Evolutionary conservation across 805 yeast species (phyloP), one percentile per base, ranked within the genome.

Genomic region (Nakazawaea sp.): DNA sequence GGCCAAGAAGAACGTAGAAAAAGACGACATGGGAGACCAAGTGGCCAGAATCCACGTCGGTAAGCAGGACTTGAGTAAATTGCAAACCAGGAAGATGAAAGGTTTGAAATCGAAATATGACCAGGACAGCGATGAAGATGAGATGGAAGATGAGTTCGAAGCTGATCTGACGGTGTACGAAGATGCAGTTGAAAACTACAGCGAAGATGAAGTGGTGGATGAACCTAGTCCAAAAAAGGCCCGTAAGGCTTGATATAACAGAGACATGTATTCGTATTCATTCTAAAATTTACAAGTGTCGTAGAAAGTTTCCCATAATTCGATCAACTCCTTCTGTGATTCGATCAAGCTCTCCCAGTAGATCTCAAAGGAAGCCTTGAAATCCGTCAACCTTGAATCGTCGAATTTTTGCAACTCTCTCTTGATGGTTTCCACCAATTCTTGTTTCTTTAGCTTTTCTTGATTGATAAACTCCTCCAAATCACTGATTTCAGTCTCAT

Each of bases 11-110:
- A 92, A 92, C 56, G 79, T 92, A 37, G 81, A 81, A 45, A 75
- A 80, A 32, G 97, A 92, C 58, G 52, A 69, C 39, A 74, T 92
- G 84, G 98, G 98, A 65, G 98, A 92, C 61, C 87, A 90, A 76
- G 72, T 92, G 44, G 98, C 97, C 51, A 84, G 90, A 64, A 78
- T 92, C 52, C 98, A 92, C 58, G 83, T 92, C 62, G 97, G 96
- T 63, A 80, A 80, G 59, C 98, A 92, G 69, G 97, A 92, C 59
- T 69, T 92, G 59, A 70, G 75, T 55, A 81, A 81, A 59, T 61
- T 92, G 57, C 98, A 92, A 66, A 90, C 98, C 5, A 78, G 98
- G 65, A 92, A 92, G 78, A 87, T 92, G 96, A 92, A 92, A 72
- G 98, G 98, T 59, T 71, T 92, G 55, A 92, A 92, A 66, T 71